Evolutionary conservation across 2,329 filamentous ascomycete genomes (phyloP), one percentile per base, ranked within the genome.

Genomic region (Aureobasidium sp.): DNA sequence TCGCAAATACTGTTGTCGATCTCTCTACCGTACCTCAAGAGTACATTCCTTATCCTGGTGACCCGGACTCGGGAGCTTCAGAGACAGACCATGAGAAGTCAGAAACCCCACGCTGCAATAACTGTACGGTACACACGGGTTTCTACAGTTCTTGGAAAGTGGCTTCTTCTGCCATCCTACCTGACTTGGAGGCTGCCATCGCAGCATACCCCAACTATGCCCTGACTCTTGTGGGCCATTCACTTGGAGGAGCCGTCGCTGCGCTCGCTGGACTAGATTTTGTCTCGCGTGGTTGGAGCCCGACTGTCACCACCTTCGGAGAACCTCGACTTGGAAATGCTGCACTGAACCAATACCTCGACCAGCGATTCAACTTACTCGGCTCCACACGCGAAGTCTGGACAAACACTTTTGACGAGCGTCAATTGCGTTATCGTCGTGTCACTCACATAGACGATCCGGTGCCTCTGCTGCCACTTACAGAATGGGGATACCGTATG

Each of bases 71-170:
- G 19, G 31, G 2, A 3, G 19, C 54, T 27, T 45, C 40, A 24
- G 12, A 45, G 6, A 27, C 39, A n/a, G 24, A 8, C 15, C 27
- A 48, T 12, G 22, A 73, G 11, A 67, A 71, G 33, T 65, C 66
- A 66, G 59, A 66, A 66, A 70, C 71, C 47, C 78, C 81, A 27
- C 82, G 80, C 67, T 99, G 94, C 74, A 73, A 78, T 7, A 93
- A 96, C 72, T 99, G 94, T 74, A 96, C 90, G 5, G 93, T 97
- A 1, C 94, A 99, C 72, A 86, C 85, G 64, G 94, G 94, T 19
- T 99, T 99, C 74, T 83, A 94, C 70, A 80, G 82, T 17, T 92
- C 91, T 0, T 99, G 94, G 93, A 78, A 82, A 56, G 85, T 86
- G 69, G 89, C 92, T 0, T 83, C 90, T 53, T 76, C 81, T 33